Evolutionary conservation across 768 basidiomycete genomes (phyloP), one percentile per base, ranked within the genome.

Genomic region (Lactarius indigo): DNA sequence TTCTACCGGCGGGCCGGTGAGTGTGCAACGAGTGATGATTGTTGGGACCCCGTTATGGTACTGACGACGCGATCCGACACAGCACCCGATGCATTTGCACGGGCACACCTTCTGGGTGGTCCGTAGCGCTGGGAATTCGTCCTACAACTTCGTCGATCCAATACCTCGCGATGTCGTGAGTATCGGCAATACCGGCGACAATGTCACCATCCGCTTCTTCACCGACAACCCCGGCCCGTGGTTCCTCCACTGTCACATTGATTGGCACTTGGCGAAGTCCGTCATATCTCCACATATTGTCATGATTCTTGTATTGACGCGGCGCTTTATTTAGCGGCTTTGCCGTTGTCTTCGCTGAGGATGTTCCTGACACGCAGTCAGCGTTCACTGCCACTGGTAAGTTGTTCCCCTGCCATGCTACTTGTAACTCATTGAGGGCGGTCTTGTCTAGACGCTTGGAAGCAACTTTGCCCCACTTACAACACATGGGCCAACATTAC

Each of bases 211-310:
- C 57, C 71, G 76, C 15, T 75, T 76, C 59, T 60, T 69, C 6
- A 75, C 75, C 0, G 75, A 75, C 64, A 75, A 75, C 41, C 71
- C 75, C 10, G 75, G 75, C 1, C 67, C 70, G 30, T 73, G 71
- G 73, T 71, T 72, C 62, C 59, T 76, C 57, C 75, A 76, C 41
- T 76, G 75, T 57, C 75, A 76, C 59, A 75, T 75, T 31, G 71
- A 69, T 39, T 75, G 74, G 74, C 74, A 75, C 59, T 64, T 75
- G 33, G 55, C 12, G n/a, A 60, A 63, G 74, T 26, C 85, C 88
- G 1, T 85, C 90, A 73, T 90, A 88, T 75, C 79, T 87, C 23
- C 87, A 86, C 18, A 83, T 83, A 31, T 86, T 64, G 64, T 73
- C 50, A 72, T 74, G 59, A 73, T 15, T 26, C 4, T 55, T 9